A percentile compares a stretch with the other conserved stretches of the same genome.
Conservation (phyloP, 202 grass and related monocot species). For the Miscanthus sacchariflorus region DNA sequence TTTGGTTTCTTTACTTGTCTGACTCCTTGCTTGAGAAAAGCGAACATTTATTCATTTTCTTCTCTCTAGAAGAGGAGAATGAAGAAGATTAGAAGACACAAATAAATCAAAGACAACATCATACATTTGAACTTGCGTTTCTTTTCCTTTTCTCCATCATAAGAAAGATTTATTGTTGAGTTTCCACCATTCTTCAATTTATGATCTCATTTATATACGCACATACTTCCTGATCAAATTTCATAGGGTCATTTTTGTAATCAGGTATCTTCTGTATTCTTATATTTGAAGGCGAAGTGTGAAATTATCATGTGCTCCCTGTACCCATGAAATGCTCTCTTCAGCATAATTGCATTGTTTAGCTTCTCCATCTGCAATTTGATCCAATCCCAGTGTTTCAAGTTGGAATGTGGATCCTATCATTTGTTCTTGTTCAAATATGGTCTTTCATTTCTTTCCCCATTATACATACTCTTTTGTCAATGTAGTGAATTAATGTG, state of each 20-base stretch:
- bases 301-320: constrained; percentile 23
- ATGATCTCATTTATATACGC: background rate
- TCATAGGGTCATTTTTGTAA: background rate
- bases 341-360: constrained; percentile 24
- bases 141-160: constrained; percentile 1
- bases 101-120: background rate
- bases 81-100: background rate
- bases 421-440: constrained; percentile 45
- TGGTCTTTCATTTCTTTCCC: constrained; percentile 16
- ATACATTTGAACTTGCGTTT: constrained; percentile 15
- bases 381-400: constrained; percentile 2
- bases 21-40: constrained; percentile 11
- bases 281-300: constrained; percentile 11
- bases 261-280: background rate
- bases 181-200: constrained; percentile 29
- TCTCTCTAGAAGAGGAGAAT: constrained; percentile 17
- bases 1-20: background rate
- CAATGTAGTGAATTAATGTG: constrained; percentile 73
- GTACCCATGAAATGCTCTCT: background rate
- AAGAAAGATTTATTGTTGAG: constrained; percentile 20
- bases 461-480: constrained; percentile 20
- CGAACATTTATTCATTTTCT: background rate
- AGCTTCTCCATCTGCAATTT: constrained; percentile 16
- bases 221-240: constrained; percentile 24
- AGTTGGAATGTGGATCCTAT: background rate